phyloP scores from a whole-genome alignment of 2,329 filamentous ascomycete species.

The Penicillium capsulatum region DNA sequence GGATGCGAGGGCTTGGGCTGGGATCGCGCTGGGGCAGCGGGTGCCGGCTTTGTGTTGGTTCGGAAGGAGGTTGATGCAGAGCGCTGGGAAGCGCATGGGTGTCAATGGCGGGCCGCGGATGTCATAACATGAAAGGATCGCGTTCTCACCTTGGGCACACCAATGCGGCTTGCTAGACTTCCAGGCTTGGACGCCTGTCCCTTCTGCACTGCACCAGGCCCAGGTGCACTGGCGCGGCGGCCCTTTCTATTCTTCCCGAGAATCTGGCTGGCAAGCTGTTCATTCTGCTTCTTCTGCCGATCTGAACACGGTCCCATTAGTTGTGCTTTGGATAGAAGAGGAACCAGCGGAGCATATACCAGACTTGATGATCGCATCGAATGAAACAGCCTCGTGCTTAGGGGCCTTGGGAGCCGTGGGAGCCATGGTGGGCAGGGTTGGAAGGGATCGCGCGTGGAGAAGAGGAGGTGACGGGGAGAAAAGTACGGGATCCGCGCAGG shows the following conservation, averaged over 20 bases:
- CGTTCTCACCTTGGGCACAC: conserved; percentile 52
- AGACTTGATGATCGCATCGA: conserved; percentile 51
- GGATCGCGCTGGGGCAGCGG: conserved; percentile 21
- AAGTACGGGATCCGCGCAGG: background rate
- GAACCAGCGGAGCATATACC: conserved; percentile 31
- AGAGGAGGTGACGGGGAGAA: background rate
- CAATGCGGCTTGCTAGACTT: conserved; percentile 57
- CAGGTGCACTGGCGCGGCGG: conserved; percentile 48
- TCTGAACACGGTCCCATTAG: conserved; percentile 31
- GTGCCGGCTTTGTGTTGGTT: conserved; percentile 38
- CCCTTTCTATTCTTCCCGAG: conserved; percentile 46
- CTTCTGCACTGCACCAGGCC: conserved; percentile 39
- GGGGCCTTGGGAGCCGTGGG: conserved; percentile 9
- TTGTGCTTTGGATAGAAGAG: conserved; percentile 7
- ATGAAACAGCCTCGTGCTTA: conserved; percentile 37
- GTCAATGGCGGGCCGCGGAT: background rate
- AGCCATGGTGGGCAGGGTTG: background rate
- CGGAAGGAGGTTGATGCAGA: conserved; percentile 40
- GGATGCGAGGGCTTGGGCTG: conserved; percentile 26
- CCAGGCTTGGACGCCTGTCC: conserved; percentile 43
- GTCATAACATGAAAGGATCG: too few species aligned
- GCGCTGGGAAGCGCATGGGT: conserved; percentile 15
- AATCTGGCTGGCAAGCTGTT: conserved; percentile 56
- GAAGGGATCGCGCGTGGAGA: background rate
- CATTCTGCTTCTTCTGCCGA: conserved; percentile 53